Conservation (phyloP, 352 stramenopile genomes). For the Phytophthora pluvialis region DNA sequence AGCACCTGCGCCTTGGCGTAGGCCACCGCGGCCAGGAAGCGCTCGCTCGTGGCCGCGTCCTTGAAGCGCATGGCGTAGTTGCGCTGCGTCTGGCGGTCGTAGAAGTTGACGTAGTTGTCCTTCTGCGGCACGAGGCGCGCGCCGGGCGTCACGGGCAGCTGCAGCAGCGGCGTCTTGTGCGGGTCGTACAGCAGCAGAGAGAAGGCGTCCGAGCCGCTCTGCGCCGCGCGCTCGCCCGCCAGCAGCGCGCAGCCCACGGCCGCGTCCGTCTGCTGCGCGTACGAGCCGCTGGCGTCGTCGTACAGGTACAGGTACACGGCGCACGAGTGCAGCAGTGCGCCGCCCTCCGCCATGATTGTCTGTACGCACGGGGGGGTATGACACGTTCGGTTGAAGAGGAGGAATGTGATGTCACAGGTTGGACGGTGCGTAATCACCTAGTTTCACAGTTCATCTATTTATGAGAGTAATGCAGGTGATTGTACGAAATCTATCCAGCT, state of each 20-base stretch:
- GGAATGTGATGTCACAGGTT: not conserved
- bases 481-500: too few species aligned
- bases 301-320: slow-evolving; percentile 79
- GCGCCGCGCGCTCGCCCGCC: slow-evolving; percentile 6
- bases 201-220: slow-evolving; percentile 33
- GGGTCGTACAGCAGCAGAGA: slow-evolving; percentile 77
- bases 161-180: slow-evolving; percentile 66
- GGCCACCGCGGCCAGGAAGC: slow-evolving; percentile 60
- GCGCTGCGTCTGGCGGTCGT: slow-evolving; percentile 48
- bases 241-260: slow-evolving; percentile 72
- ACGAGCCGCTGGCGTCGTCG: slow-evolving; percentile 52
- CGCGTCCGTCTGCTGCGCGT: slow-evolving; percentile 64
- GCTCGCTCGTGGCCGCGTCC: slow-evolving; percentile 40
- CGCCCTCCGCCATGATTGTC: slow-evolving; percentile 42
- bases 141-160: slow-evolving; percentile 44
- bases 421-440: not conserved
- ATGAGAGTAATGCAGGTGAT: too few species aligned
- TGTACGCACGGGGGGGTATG: slow-evolving; percentile 1
- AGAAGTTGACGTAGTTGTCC: slow-evolving; percentile 80
- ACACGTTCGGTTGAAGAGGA: slow-evolving; percentile 17
- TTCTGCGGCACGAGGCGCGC: slow-evolving; percentile 69
- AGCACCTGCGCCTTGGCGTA: slow-evolving; percentile 63
- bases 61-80: slow-evolving; percentile 85
- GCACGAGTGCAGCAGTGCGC: slow-evolving; percentile 70
- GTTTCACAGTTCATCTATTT: too few species aligned